phyloP scores from a whole-genome alignment of 2,329 filamentous ascomycete species.

The Colletotrichum godetiae region DNA sequence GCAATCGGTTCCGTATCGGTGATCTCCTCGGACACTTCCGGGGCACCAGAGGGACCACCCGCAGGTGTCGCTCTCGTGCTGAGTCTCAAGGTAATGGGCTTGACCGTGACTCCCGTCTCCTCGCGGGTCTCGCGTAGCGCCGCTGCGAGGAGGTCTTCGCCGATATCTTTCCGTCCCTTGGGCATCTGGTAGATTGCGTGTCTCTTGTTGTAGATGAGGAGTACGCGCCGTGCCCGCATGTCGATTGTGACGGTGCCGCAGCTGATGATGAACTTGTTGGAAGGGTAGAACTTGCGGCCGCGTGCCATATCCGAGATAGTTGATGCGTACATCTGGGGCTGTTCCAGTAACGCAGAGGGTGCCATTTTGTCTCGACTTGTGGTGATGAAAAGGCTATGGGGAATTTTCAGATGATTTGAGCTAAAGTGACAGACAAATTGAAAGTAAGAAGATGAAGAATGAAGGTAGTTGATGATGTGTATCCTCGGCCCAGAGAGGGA shows the following conservation, averaged over 20 bases:
- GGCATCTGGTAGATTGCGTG: conserved; percentile 58
- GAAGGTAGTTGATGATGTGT: not conserved
- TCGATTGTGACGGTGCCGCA: conserved; percentile 60
- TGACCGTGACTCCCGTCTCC: conserved; percentile 57
- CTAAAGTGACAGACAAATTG: not conserved
- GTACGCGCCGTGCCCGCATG: conserved; percentile 47
- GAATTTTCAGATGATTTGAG: not conserved
- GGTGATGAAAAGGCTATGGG: not conserved
- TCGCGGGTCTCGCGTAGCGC: conserved; percentile 60
- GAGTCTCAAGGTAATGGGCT: conserved; percentile 52
- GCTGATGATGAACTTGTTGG: conserved; percentile 55
- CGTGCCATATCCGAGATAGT: conserved; percentile 25
- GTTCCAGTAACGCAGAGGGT: conserved; percentile 21
- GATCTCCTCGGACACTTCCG: conserved; percentile 42
- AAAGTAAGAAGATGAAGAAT: not conserved
- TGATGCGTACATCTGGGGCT: conserved; percentile 21
- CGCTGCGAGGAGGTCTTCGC: conserved; percentile 53
- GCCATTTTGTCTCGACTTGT: conserved; percentile 7
- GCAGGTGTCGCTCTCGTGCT: conserved; percentile 55
- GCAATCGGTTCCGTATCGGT: conserved; percentile 50
- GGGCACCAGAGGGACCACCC: conserved; percentile 13
- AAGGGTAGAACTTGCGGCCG: conserved; percentile 48
- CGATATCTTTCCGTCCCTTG: conserved; percentile 61
- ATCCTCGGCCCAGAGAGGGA: not conserved
- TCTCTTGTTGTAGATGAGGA: conserved; percentile 55